Conservation (phyloP, 1,284 basidiomycete species). For the Farysia itapuensis region DNA sequence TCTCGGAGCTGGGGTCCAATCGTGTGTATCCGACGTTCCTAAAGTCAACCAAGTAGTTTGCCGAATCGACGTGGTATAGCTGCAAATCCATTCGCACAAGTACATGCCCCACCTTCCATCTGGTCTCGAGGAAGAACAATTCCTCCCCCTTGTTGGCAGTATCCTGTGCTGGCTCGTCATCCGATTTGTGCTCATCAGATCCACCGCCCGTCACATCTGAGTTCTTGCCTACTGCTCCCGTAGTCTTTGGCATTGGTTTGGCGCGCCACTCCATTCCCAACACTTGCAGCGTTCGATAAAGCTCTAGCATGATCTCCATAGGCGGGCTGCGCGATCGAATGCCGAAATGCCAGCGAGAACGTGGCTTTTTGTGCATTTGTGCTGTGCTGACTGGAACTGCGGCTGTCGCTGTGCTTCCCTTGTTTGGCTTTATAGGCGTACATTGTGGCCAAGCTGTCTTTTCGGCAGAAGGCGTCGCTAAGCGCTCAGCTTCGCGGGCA, state of each 20-base stretch:
- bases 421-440: constrained; percentile 11
- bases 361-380: constrained; percentile 30
- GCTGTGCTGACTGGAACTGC: constrained; percentile 12
- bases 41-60: constrained; percentile 97
- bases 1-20: constrained; percentile 49
- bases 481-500: constrained; percentile 21
- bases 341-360: constrained; percentile 89
- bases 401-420: neutral
- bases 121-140: constrained; percentile 91
- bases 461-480: constrained; percentile 29
- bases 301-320: constrained; percentile 99
- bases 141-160: constrained; percentile 63
- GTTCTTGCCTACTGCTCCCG: constrained; percentile 9
- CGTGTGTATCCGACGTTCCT: constrained; percentile 88
- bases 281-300: constrained; percentile 86
- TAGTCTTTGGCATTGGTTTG: constrained; percentile 28
- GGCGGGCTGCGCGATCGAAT: constrained; percentile 91
- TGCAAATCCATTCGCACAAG: constrained; percentile 85
- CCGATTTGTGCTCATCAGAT: constrained; percentile 57
- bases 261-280: constrained; percentile 92
- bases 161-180: constrained; percentile 60
- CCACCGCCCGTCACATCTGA: no score
- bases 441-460: constrained; percentile 30
- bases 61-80: constrained; percentile 89
- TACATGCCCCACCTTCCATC: constrained; percentile 72